A percentile compares a stretch with the other conserved stretches of the same genome.
phyloP scores from a whole-genome alignment of 371 early-diverging fungal species.

The Saksenaea oblongispora region DNA sequence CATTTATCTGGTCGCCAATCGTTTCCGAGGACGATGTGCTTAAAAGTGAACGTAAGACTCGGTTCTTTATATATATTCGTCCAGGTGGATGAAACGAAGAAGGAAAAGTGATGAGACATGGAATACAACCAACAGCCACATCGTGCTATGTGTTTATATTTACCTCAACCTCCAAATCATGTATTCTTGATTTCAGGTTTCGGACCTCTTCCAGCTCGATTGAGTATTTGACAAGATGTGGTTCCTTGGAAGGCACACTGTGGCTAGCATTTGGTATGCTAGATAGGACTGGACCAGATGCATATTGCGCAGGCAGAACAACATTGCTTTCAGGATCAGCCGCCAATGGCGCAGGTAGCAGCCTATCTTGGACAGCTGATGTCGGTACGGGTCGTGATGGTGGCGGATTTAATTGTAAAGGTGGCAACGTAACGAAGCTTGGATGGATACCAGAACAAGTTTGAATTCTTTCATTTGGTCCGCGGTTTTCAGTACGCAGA shows the following conservation, averaged over 20 bases:
- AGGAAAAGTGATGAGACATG: neutral
- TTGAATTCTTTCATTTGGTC: neutral
- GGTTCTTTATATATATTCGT: neutral
- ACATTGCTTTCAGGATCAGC: neutral
- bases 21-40: neutral
- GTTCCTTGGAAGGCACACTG: neutral
- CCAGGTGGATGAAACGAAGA: too few species aligned
- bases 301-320: neutral
- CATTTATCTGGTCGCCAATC: neutral
- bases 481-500: conserved; percentile 59
- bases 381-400: neutral
- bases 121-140: neutral
- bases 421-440: neutral
- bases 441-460: neutral
- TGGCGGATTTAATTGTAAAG: neutral
- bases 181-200: conserved; percentile 19
- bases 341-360: neutral
- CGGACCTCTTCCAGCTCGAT: conserved; percentile 6
- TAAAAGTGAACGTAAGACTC: neutral
- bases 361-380: neutral
- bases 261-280: neutral
- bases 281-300: neutral
- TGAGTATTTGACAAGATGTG: conserved; percentile 8
- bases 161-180: conserved; percentile 39
- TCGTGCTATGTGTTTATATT: neutral